Evolutionary conservation across 768 basidiomycete genomes (phyloP).

Genomic region (Ramaria rubella): DNA sequence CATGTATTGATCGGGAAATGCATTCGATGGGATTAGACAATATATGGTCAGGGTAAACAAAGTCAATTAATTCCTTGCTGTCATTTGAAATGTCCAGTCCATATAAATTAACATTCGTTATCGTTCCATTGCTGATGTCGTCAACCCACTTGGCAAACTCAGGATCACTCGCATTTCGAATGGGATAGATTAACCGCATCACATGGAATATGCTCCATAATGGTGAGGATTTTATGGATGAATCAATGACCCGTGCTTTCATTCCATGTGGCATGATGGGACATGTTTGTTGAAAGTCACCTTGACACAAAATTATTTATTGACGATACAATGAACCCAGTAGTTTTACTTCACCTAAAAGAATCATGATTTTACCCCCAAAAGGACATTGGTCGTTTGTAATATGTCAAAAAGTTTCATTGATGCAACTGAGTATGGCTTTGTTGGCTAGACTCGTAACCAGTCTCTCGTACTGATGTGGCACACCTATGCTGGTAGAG

Average conservation of each 20-base stretch:
- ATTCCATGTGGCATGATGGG: constrained; percentile 31
- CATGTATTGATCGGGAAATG: constrained; percentile 29
- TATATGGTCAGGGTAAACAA: constrained; percentile 24
- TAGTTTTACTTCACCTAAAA: no score
- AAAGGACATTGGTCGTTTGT: constrained; percentile 26
- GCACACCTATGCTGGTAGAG: no score
- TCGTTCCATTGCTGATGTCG: constrained; percentile 30
- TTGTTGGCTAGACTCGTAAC: no score
- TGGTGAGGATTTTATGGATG: constrained; percentile 31
- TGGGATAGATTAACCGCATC: constrained; percentile 24
- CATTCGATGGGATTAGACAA: constrained; percentile 22
- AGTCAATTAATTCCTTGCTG: constrained; percentile 18
- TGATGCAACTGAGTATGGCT: constrained; percentile 31
- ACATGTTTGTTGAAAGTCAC: constrained; percentile 36
- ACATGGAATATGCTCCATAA: constrained; percentile 29
- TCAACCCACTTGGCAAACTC: constrained; percentile 33
- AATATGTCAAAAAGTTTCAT: constrained; percentile 26
- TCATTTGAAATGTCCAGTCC: constrained; percentile 16
- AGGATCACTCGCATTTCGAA: constrained; percentile 32
- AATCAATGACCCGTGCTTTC: constrained; percentile 23
- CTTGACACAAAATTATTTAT: no score
- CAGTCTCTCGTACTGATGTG: no score
- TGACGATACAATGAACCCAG: no score
- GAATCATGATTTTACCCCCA: constrained; percentile 31
- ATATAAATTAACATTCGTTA: constrained; percentile 19